Conservation (phyloP, 352 stramenopile species). For the Thalassiosira mediterranea region DNA sequence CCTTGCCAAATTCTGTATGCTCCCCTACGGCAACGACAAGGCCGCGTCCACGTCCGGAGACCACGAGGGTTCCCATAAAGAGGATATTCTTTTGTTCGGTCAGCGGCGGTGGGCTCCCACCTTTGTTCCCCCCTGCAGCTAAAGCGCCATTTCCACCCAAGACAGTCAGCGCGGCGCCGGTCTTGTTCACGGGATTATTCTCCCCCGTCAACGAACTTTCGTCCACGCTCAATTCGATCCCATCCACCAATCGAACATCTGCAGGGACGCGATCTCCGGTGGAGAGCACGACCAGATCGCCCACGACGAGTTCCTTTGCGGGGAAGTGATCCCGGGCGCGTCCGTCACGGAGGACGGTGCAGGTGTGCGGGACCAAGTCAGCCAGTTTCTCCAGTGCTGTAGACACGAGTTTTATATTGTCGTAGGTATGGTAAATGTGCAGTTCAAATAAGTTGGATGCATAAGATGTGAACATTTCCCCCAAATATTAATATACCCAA, state of each 20-base stretch:
- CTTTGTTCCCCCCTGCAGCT: not conserved
- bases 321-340: conserved; percentile 78
- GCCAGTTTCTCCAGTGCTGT: conserved; percentile 79
- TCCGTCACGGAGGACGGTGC: conserved; percentile 83
- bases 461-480: no score
- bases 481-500: no score
- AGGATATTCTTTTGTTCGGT: conserved; percentile 88
- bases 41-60: conserved; percentile 89
- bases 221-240: conserved; percentile 94
- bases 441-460: no score
- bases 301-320: conserved; percentile 91
- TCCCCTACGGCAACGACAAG: conserved; percentile 93
- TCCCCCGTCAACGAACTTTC: conserved; percentile 97
- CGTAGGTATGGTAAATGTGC: no score
- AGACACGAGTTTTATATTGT: not conserved
- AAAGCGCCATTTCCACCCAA: conserved; percentile 46
- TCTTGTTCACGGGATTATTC: conserved; percentile 90
- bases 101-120: conserved; percentile 28
- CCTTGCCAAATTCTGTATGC: conserved; percentile 94
- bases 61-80: conserved; percentile 96
- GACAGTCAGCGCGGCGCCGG: conserved; percentile 84
- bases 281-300: conserved; percentile 94
- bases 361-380: conserved; percentile 81
- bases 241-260: conserved; percentile 92
- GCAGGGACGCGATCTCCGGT: conserved; percentile 97